These are phyloP conservation scores for Pseudohyphozyma bogoriensis DNA, from an alignment of 768 basidiomycete genomes.

Conservation along the genomic window DNA sequence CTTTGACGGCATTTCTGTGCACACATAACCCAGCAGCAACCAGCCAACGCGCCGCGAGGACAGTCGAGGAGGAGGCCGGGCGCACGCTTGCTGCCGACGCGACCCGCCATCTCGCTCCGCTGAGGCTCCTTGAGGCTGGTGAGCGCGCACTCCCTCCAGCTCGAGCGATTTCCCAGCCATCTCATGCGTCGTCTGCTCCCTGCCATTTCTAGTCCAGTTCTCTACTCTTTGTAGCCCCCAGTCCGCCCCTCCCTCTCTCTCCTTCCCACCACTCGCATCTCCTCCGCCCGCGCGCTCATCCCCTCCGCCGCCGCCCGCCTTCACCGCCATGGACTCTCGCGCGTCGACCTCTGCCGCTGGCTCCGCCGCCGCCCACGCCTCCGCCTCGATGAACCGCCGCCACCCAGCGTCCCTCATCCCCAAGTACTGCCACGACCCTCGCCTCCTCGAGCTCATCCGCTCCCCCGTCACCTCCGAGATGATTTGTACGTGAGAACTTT, in stretches of 20 bases:
- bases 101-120: too few relatives aligned
- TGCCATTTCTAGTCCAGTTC: neutral
- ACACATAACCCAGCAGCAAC: too few relatives aligned
- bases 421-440: conserved; percentile 62
- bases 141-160: too few relatives aligned
- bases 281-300: neutral
- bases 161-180: too few relatives aligned
- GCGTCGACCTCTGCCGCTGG: neutral
- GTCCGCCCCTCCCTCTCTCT: neutral
- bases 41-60: too few relatives aligned
- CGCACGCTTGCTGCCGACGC: too few relatives aligned
- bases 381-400: conserved; percentile 26
- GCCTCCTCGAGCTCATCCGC: conserved; percentile 66
- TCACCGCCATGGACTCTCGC: neutral
- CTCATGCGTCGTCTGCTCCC: too few relatives aligned
- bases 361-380: neutral
- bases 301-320: neutral
- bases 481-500: conserved; percentile 46
- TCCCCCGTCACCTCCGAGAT: conserved; percentile 71
- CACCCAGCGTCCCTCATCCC: conserved; percentile 73
- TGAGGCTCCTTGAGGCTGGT: too few relatives aligned
- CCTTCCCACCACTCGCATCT: neutral
- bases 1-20: too few relatives aligned
- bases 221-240: neutral
- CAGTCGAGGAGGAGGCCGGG: too few relatives aligned